Base-by-base conservation (phyloP, 495 filamentous ascomycete genomes). In the Parachaetomium inaequale region DNA sequence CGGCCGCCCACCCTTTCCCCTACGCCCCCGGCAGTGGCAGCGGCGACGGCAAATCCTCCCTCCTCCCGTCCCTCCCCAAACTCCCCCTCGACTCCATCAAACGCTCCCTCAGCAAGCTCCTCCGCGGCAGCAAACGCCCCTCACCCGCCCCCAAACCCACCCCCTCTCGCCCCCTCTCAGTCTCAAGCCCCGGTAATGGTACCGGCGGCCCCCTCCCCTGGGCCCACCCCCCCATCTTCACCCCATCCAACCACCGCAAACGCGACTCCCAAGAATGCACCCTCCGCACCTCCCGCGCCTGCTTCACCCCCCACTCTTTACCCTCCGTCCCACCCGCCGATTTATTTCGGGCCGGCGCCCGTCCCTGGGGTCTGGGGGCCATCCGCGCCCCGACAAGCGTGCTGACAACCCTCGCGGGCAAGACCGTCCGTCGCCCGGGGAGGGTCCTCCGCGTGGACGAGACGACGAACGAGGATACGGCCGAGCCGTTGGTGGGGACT, bases 1-100 rank as follows among this genome's bases (percentile, higher is more conserved):
- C 71, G 23, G 70, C 72, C 57, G 66, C 64, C 4, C 72, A 75
- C 53, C 72, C 72, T 0, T 75, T 70, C 42, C 72, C 72, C 15
- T 68, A 58, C 61, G 61, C 65, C 4, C 70, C 65, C 3, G 54
- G 46, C 15, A 23, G 17, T 19, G 49, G n/a, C 19, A n/a, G 42
- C 6, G n/a, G n/a, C 36, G 36, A 15, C 36, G 4, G 14, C 25
- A 46, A 11, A 7, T 54, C 31, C 34, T 29, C 50, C 51, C n/a
- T 49, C 51, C 26, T 55, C 29, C 52, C 58, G 2, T 19, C 46
- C n/a, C 40, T 55, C 23, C 47, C 55, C 25, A 29, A 50, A 15
- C 11, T 46, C n/a, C 42, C 42, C 2, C 29, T 62, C 40, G 28
- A 31, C 61, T 55, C 60, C 31, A 25, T 50, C 53, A 17, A 32